Evolutionary conservation across 192 early-diverging fungal genomes (phyloP), one percentile per base, ranked within the genome.

Genomic region (Fimicolochytrium jonesii): DNA sequence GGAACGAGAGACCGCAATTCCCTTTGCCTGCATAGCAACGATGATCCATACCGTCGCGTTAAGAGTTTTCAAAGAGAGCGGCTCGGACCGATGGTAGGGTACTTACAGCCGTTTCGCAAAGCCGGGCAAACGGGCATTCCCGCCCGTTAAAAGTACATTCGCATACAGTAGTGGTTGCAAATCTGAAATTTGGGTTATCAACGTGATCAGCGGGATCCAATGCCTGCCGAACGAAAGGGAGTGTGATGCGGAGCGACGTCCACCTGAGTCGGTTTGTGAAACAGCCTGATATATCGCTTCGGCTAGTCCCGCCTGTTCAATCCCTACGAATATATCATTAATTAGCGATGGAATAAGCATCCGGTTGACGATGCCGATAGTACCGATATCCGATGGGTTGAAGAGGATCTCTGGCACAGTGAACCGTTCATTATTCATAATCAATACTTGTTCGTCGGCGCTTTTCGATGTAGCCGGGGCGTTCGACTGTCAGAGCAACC

Each of bases 391-490:
- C 5, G 85, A 83, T 4, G 88, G 88, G 69, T 87, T 66, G 50
- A 90, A 86, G 5, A 90, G 67, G 31, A 88, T 75, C 51, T 90
- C 88, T n/a, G 88, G 86, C 7, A 90, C 78, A 50, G 81, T 86
- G 61, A 90, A 87, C 2, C 88, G 77, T 56, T 90, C 88, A 60
- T 88, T 88, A 57, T 85, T 85, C 80, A 89, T 81, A 7, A 64
- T 54, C 34, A 89, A 68, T 17, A 87, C 67, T 47, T 88, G 85
- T 30, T 43, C 18, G 45, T 58, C 49, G 11, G 43, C 28, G 31
- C n/a, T 3, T 2, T 11, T 23, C 7, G 54, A 29, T 20, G 7
- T n/a, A n/a, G n/a, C n/a, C n/a, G n/a, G n/a, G n/a, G n/a, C n/a
- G n/a, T n/a, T n/a, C n/a, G n/a, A n/a, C n/a, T n/a, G n/a, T n/a